Conservation (phyloP, 192 early-diverging fungal genomes). For the Rhizoclosmatium sp. region DNA sequence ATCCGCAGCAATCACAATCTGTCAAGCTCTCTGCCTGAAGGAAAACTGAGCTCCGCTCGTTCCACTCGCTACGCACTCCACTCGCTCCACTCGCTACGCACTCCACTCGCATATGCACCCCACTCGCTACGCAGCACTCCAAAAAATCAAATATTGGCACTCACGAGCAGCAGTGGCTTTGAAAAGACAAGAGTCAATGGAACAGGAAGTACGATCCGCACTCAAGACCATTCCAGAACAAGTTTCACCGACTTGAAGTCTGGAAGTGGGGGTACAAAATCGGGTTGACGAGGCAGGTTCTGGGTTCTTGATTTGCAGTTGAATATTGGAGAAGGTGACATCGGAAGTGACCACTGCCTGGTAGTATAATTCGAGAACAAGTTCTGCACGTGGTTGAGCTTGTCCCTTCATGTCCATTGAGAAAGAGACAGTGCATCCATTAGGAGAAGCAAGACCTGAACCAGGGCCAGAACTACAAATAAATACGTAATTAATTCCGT, state of each 20-base stretch:
- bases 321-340: conserved; percentile 15
- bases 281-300: neutral
- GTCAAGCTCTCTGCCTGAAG: no score
- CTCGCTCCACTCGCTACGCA: no score
- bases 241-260: conserved; percentile 16
- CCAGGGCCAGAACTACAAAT: neutral
- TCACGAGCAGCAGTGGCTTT: conserved; percentile 7
- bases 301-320: neutral
- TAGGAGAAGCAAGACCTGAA: neutral
- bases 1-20: no score
- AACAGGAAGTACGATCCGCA: conserved; percentile 6
- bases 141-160: neutral
- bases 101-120: no score
- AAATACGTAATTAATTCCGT: no score
- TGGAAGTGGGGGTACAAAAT: conserved; percentile 20
- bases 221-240: conserved; percentile 30
- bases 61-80: no score
- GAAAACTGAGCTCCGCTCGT: no score
- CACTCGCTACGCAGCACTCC: neutral
- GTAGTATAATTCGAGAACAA: conserved; percentile 34
- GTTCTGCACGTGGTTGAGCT: conserved; percentile 21
- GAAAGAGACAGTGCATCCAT: conserved; percentile 24
- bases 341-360: conserved; percentile 7
- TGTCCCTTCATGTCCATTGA: conserved; percentile 29
- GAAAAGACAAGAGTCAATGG: conserved; percentile 21